Base-by-base conservation (phyloP, 2,329 filamentous ascomycete species). In the Akanthomyces dipterigenus region DNA sequence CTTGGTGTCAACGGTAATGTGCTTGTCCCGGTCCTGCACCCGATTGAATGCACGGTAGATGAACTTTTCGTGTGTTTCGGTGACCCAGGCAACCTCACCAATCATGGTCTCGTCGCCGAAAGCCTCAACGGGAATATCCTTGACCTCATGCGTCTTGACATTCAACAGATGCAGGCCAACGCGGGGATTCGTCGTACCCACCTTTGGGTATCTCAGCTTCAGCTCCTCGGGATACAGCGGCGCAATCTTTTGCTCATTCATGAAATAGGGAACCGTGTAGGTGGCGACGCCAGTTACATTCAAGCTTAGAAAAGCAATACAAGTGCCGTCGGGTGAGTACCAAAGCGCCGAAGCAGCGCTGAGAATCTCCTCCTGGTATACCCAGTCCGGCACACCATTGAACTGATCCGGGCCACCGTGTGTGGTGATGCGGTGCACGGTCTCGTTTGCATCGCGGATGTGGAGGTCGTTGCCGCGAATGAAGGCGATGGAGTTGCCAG, bases 281-380 rank as follows among this genome's bases (percentile, higher is more conserved):
- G 85, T 88, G 3, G 78, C 80, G 7, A 90, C 87, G 1, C 85
- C 86, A 0, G 86, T 88, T 76, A 90, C 86, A 70, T 98, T 93
- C 7, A 95, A 97, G 53, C 91, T 87, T 64, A 98, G 77, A 72
- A 96, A 97, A 4, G 93, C 91, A 61, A 97, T 74, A 70, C 89
- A 96, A 68, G 91, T 87, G 43, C 91, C 92, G 72, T 95, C 91
- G 26, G 88, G 84, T 18, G 91, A 93, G 90, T 92, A 97, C 93
- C 93, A 98, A 0, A 93, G 91, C 1, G 90, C 91, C 63, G 84
- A 91, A 65, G 90, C 89, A 1, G 82, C 85, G 5, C 79, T 75
- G 64, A 96, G 89, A 3, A 77, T 72, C 61, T 77, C 75, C 63
- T 81, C 78, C 70, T 95, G 90, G 67, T 96, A 96, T 0, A 97